A percentile compares a stretch with the other conserved stretches of the same genome.
phyloP scores from a whole-genome alignment of 2,329 filamentous ascomycete species.

The Fusarium oxysporum region DNA sequence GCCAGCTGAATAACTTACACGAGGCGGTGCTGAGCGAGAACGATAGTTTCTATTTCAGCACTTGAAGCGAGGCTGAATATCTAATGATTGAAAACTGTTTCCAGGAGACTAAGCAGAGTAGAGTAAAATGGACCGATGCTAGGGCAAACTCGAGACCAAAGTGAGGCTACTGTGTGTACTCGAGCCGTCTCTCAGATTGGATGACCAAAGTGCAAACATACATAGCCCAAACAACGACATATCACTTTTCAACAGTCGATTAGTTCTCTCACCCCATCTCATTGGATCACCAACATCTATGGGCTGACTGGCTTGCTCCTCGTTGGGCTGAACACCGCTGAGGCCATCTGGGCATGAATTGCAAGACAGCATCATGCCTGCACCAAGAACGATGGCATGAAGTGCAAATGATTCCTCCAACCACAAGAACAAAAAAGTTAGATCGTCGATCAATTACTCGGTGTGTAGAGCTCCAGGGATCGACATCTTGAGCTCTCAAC shows the following conservation, averaged over 20 bases:
- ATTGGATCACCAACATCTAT: conserved; percentile 27
- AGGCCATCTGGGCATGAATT: conserved; percentile 35
- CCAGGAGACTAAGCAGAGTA: conserved; percentile 6
- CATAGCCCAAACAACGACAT: conserved; percentile 28
- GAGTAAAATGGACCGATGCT: conserved; percentile 9
- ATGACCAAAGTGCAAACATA: conserved; percentile 13
- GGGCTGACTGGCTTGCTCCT: conserved; percentile 30
- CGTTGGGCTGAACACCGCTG: conserved; percentile 31
- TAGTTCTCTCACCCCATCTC: background rate
- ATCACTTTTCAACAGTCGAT: conserved; percentile 31
- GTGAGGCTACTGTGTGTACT: background rate
- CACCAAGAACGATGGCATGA: conserved; percentile 11
- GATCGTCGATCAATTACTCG: conserved; percentile 39
- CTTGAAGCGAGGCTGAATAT: conserved; percentile 15
- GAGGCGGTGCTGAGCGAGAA: conserved; percentile 34
- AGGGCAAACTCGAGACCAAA: conserved; percentile 3
- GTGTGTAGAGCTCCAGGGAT: conserved; percentile 27
- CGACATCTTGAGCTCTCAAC: conserved; percentile 20
- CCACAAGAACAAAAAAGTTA: conserved; percentile 6
- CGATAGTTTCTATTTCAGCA: conserved; percentile 21
- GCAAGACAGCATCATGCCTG: conserved; percentile 19
- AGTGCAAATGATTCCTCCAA: conserved; percentile 21
- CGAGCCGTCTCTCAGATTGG: conserved; percentile 18
- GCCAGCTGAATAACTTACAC: conserved; percentile 24
- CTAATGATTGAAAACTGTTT: background rate